Base-by-base conservation (phyloP, 2,329 filamentous ascomycete genomes). In the Beauveria pseudobassiana region DNA sequence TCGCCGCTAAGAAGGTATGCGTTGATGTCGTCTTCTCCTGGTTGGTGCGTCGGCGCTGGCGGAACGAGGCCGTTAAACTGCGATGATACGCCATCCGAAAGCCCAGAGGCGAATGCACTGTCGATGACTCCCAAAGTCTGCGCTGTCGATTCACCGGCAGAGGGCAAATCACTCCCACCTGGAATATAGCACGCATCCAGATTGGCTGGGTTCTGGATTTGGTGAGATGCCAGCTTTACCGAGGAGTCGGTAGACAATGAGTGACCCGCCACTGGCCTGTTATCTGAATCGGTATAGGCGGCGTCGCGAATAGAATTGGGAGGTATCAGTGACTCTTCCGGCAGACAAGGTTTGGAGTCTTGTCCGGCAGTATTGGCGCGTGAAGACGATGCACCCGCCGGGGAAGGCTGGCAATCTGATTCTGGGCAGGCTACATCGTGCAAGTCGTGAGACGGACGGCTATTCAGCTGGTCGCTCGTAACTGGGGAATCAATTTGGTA, bases 391-490 rank as follows among this genome's bases (percentile, higher is more conserved):
- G 56, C 24, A 10, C 48, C 49, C 7, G 48, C n/a, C n/a, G 38
- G 57, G 2, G 49, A 14, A 8, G 57, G 60, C 3, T 45, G 53
- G 26, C 57, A 46, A 22, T 56, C 52, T 14, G 60, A 58, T 5
- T 48, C 46, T 45, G 60, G 60, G 38, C 52, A 57, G n/a, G 60
- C 60, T 8, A 48, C 60, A 40, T 58, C 53, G 22, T 54, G 49
- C 28, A 55, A n/a, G 16, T 52, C 43, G 51, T 54, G 50, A 9
- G 59, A 40, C 16, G 59, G 59, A 30, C 55, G 59, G 50, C 59
- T 61, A 51, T 51, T 55, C 20, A 54, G 50, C 16, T 61, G 59
- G 43, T 61, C 59, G 26, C 50, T 51, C 8, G 50, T 61, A 34
- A 61, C 42, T 12, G 54, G 50, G 10, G 59, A 43, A n/a, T 61